Evolutionary conservation across 129 eudicot genomes (phyloP), one percentile per base, ranked within the genome.

Genomic region (Flaveria trinervia): DNA sequence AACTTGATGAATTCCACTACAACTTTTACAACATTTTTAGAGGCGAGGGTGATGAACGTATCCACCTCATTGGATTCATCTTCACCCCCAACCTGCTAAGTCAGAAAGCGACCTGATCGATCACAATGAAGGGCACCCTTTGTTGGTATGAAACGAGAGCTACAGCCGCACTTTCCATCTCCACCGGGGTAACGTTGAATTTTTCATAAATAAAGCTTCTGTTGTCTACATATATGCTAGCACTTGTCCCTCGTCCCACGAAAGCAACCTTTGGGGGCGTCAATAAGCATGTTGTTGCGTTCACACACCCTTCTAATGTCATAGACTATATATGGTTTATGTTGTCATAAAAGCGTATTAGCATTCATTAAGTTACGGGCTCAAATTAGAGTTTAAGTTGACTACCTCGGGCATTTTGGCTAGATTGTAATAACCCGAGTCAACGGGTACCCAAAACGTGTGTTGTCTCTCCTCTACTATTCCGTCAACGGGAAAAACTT

Each of bases 141-240:
- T 88, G 93, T 62, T 85, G 93, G 66, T 65, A 77, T 26, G 88
- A 83, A 8, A 88, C 15, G 18, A 88, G 78, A 2, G 93, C 86
- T 56, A 88, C 88, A 11, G 85, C 90, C 0, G 90, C 93, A 7
- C 85, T 88, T 64, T 88, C 93, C 90, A 85, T 85, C 51, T 88
- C 93, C 5, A 88, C 79, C 0, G 88, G 74, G 43, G 67, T 79
- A 3, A 74, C 60, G 13, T 81, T 57, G 82, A 85, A 88, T 49
- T 83, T 83, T 5, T 62, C 25, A 48, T 81, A 75, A 23, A 88
- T 45, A 68, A 85, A 85, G 39, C 18, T 75, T 61, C 90, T 51
- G 20, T 88, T 88, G 84, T 83, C 93, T 8, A 85, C 22, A 69
- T 46, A 86, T 0, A 85, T 73, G 74, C 68, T 84, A 3, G 90